Percentiles rank a stretch among this genome's conserved stretches.
phyloP scores from a whole-genome alignment of 202 grass and related monocot species.

The Zizania palustris region DNA sequence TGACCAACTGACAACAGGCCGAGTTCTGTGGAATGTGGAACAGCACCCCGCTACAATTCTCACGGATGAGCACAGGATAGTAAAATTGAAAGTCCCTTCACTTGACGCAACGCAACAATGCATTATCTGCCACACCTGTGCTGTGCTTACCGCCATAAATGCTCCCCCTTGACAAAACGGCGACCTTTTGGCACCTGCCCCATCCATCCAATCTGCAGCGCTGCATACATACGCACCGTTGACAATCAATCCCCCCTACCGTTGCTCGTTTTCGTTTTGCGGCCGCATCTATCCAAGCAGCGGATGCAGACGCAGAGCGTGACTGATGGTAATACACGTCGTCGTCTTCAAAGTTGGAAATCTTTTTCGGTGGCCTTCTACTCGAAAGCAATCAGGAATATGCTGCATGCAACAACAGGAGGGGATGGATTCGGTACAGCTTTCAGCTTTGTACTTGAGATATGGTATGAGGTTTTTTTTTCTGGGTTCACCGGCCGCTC shows the following conservation, averaged over 20 bases:
- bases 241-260: not conserved
- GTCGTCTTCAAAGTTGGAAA: not conserved
- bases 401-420: too few relatives aligned
- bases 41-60: too few relatives aligned
- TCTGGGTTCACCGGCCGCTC: too few relatives aligned
- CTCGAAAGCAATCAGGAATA: too few relatives aligned
- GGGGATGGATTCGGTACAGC: too few relatives aligned
- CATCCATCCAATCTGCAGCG: not conserved
- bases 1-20: too few relatives aligned
- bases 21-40: too few relatives aligned
- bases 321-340: not conserved
- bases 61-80: too few relatives aligned
- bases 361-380: not conserved
- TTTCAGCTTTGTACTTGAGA: too few relatives aligned
- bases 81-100: too few relatives aligned
- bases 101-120: not conserved
- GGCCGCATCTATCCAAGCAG: not conserved
- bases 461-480: too few relatives aligned
- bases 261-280: constrained; percentile 5
- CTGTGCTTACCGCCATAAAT: not conserved
- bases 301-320: not conserved
- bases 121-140: not conserved
- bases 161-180: constrained; percentile 20
- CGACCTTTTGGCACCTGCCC: not conserved
- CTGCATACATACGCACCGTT: not conserved